Evolutionary conservation across 495 filamentous ascomycete species (phyloP), one percentile per base, ranked within the genome.

Genomic region (Penicillium odoratum): DNA sequence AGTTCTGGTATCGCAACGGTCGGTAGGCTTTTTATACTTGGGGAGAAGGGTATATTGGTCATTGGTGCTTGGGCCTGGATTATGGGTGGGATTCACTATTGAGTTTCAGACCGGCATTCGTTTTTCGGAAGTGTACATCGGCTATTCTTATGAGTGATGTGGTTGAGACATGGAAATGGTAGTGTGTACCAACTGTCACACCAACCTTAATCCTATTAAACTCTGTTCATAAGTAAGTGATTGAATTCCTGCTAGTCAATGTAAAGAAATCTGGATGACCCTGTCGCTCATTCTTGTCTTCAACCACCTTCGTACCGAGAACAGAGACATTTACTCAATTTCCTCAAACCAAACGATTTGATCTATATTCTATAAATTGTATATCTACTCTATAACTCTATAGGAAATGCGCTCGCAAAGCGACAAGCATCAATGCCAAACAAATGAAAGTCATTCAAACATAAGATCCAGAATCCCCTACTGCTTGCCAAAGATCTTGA

Each of bases 1-100:
- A 69, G 42, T 83, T 85, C 65, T 93, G 90, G 90, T 93, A 86
- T 64, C 72, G 75, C 7, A 11, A 30, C 18, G 15, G 28, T 13
- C 42, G 53, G 26, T 57, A 60, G 45, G 47, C 26, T 21, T 2
- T 15, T 31, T 29, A 3, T 44, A 16, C 0, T 7, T 55, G 38
- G 30, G 16, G 18, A 5, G 13, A n/a, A 33, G 26, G 5, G 10
- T 49, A n/a, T 40, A 40, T 13, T 13, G 38, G 15, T 40, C 16
- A 40, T 13, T 13, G 38, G 15, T 40, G 38, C 38, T 40, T 40
- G 38, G 7, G 15, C 1, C n/a, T 40, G 38, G 38, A 16, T 40
- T 16, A 16, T 40, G 38, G 13, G 13, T 40, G 16, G 38, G 15
- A 6, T 40, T 40, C 15, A 15, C 15, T 0, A 10, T 38, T 40